These are phyloP conservation scores for Entophlyctis luteolus DNA, from an alignment of 192 early-diverging fungal genomes.

Conservation along the genomic window DNA sequence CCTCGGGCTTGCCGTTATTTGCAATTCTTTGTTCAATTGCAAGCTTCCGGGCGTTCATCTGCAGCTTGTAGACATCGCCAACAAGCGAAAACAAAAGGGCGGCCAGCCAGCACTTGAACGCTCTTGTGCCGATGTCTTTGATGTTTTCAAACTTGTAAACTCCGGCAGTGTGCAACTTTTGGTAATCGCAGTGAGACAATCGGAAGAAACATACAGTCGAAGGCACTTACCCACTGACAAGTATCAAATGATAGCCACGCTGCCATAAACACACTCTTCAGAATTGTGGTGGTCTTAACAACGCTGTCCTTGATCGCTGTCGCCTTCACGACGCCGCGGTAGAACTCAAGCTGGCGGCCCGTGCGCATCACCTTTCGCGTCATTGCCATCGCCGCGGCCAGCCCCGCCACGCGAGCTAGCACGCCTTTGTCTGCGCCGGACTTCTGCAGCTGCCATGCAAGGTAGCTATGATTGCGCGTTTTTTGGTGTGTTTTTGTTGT, in stretches of 20 bases:
- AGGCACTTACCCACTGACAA: neutral
- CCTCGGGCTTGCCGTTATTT: constrained; percentile 26
- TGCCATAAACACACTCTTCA: neutral
- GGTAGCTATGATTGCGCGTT: constrained; percentile 25
- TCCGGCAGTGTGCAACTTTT: constrained; percentile 55
- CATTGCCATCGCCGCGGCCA: constrained; percentile 55
- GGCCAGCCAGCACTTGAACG: constrained; percentile 64
- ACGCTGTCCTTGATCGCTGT: constrained; percentile 57
- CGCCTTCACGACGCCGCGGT: constrained; percentile 47
- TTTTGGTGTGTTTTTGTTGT: neutral
- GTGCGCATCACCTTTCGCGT: constrained; percentile 70
- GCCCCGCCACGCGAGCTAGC: constrained; percentile 53
- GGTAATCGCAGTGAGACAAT: too few species aligned
- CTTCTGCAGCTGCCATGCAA: constrained; percentile 44
- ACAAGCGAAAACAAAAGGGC: constrained; percentile 62
- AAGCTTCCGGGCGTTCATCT: constrained; percentile 47
- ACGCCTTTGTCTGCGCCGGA: constrained; percentile 48
- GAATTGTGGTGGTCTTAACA: constrained; percentile 20
- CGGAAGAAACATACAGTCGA: constrained; percentile 1
- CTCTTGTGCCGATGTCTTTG: constrained; percentile 56
- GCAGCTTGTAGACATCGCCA: constrained; percentile 63
- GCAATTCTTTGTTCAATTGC: constrained; percentile 30
- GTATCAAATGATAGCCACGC: neutral
- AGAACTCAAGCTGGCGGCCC: constrained; percentile 20
- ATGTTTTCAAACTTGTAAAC: constrained; percentile 61